Conservation (phyloP, 1,284 basidiomycete genomes). For the Rhodotorula sp. region DNA sequence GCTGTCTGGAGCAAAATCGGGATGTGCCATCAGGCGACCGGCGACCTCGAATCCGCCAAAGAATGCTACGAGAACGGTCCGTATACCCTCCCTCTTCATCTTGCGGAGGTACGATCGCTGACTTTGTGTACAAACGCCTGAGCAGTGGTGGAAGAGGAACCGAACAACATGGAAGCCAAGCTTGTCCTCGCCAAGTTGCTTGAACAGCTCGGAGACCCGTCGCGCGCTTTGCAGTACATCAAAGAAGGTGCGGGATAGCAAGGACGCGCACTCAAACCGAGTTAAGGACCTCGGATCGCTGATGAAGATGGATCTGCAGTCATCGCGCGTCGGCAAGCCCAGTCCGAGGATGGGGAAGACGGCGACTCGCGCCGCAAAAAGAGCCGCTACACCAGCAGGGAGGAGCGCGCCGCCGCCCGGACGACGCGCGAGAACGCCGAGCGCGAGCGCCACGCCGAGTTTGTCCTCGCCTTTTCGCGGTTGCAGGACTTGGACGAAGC, state of each 20-base stretch:
- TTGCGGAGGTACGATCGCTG: not conserved
- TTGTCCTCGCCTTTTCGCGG: constrained; percentile 50
- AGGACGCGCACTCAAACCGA: not conserved
- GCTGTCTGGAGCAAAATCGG: constrained; percentile 43
- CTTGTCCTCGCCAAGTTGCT: constrained; percentile 87
- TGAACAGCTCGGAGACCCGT: constrained; percentile 71
- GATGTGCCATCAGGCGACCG: constrained; percentile 60
- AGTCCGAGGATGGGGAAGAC: constrained; percentile 11
- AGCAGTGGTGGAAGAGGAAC: constrained; percentile 69
- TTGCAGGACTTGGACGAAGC: constrained; percentile 50
- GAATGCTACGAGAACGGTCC: constrained; percentile 79
- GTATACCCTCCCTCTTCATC: constrained; percentile 37
- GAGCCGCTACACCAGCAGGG: constrained; percentile 5
- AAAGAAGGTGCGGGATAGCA: constrained; percentile 65
- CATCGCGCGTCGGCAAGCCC: constrained; percentile 25
- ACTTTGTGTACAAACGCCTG: not conserved
- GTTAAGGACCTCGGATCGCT: constrained; percentile 51
- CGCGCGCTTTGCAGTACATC: constrained; percentile 79
- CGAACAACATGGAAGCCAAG: constrained; percentile 73
- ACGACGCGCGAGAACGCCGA: constrained; percentile 34
- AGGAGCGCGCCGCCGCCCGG: constrained; percentile 12
- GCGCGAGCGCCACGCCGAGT: constrained; percentile 46
- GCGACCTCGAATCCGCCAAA: constrained; percentile 69
- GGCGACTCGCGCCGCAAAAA: constrained; percentile 6
- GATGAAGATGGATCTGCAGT: constrained; percentile 22